Evolutionary conservation across 1,284 basidiomycete genomes (phyloP).

Genomic region (Malassezia sp.): DNA sequence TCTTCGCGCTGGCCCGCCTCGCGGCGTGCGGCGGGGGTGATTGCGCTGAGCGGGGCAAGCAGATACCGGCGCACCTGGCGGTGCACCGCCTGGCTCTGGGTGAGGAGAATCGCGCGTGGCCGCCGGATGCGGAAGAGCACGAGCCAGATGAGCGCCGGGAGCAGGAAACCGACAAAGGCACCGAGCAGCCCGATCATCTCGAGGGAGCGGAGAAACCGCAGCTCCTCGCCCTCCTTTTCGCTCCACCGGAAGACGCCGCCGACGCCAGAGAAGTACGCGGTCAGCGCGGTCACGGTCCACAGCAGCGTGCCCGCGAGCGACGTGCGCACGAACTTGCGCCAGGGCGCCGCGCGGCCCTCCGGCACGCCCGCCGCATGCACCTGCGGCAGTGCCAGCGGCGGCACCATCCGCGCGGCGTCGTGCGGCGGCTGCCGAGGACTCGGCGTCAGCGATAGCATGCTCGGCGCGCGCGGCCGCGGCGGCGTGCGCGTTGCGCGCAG

Average conservation of each 20-base stretch:
- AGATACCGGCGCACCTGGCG: constrained; percentile 21
- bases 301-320: constrained; percentile 31
- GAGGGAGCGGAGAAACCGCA: constrained; percentile 29
- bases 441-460: neutral
- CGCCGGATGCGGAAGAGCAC: constrained; percentile 36
- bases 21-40: neutral
- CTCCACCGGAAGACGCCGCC: constrained; percentile 30
- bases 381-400: neutral
- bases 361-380: neutral
- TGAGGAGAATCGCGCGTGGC: constrained; percentile 34
- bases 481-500: constrained; percentile 1
- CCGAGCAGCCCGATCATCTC: constrained; percentile 38
- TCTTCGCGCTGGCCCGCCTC: too few species aligned
- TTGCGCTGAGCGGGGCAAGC: constrained; percentile 17
- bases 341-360: neutral
- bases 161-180: constrained; percentile 35
- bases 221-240: constrained; percentile 35
- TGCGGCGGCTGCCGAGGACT: neutral
- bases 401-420: neutral
- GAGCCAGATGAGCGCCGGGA: constrained; percentile 41
- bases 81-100: constrained; percentile 26
- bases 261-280: constrained; percentile 35
- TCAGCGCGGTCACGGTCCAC: constrained; percentile 30
- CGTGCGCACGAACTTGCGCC: constrained; percentile 17
- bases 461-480: constrained; percentile 6